Base-by-base conservation (phyloP, 495 filamentous ascomycete species). In the Talaromyces stipitatus region DNA sequence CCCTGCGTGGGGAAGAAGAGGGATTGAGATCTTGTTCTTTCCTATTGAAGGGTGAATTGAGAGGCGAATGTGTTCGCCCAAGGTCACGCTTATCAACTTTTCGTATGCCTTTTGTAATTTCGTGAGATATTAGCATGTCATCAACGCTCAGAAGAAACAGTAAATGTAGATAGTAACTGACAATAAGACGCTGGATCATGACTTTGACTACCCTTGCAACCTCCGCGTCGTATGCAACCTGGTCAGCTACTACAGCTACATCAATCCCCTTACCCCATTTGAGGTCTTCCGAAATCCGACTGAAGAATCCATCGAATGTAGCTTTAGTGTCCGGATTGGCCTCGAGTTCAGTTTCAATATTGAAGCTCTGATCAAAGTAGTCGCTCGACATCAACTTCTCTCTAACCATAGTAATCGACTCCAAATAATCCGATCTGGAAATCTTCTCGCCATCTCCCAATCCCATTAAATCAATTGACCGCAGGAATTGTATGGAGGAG, bases 11-110 rank as follows among this genome's bases (percentile, higher is more conserved):
- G 72, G 66, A 32, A 74, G 51, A 9, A 84, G 66, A n/a, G 74
- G 70, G 22, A 84, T 71, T 4, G 82, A 83, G 1, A 85, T 62
- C 60, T 86, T 86, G 46, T 66, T 71, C 41, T 72, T 66, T 2
- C 76, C 78, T 2, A 71, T 75, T 0, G 82, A 85, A 32, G 73
- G 72, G 58, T 85, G 83, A 33, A 86, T 85, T 4, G 82, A 85
- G 6, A 85, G 43, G 22, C 43, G 43, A 5, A 47, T 26, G 10
- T 47, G 43, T 11, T 10, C 24, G 2, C 43, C 43, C 2, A 47
- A 2, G 9, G 43, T 47, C 43, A 47, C 43, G 22, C 24, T 47
- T 16, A 47, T 47, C 43, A 47, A 47, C 10, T 47, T 47, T 3
- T 47, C 43, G 23, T 47, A 47, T 10, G 43, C 43, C 43, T 47